These are phyloP conservation scores for Mayamaea pseudoterrestris DNA, from an alignment of 108 stramenopile genomes.

Conservation along the genomic window DNA sequence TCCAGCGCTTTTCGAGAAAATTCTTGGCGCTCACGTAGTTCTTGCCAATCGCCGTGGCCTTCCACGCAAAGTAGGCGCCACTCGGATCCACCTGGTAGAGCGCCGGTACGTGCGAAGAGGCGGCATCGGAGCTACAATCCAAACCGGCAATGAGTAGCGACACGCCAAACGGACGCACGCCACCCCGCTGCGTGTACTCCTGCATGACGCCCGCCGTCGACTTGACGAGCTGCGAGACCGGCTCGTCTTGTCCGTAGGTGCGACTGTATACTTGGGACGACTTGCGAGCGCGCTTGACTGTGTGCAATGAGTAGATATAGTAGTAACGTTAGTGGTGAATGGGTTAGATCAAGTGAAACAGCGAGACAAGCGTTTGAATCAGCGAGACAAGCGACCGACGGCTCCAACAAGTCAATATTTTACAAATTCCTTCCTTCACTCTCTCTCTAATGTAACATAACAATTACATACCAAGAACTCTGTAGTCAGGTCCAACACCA, in stretches of 20 bases:
- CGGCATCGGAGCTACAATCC: no score
- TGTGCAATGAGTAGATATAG: neutral
- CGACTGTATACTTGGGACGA: conserved; percentile 83
- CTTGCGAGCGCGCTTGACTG: conserved; percentile 91
- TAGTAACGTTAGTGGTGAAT: neutral
- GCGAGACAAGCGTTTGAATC: neutral
- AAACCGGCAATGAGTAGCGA: conserved; percentile 85
- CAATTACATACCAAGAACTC: conserved; percentile 80
- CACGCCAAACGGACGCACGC: conserved; percentile 98
- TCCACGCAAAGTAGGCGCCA: conserved; percentile 98
- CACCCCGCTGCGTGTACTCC: conserved; percentile 98
- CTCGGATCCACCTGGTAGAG: conserved; percentile 97
- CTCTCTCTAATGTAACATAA: no score
- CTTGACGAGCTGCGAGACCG: conserved; percentile 88
- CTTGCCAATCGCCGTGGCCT: conserved; percentile 99
- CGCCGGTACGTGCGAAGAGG: conserved; percentile 84
- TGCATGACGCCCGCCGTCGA: conserved; percentile 95
- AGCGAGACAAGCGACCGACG: no score
- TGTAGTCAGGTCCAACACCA: conserved; percentile 99
- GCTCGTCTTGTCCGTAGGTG: conserved; percentile 86
- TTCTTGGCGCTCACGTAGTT: conserved; percentile 96
- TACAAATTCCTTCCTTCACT: neutral
- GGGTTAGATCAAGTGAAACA: neutral
- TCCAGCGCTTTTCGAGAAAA: conserved; percentile 95
- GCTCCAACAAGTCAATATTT: no score